phyloP scores from a whole-genome alignment of 306 rosid species.

The Inga leiocalycina region DNA sequence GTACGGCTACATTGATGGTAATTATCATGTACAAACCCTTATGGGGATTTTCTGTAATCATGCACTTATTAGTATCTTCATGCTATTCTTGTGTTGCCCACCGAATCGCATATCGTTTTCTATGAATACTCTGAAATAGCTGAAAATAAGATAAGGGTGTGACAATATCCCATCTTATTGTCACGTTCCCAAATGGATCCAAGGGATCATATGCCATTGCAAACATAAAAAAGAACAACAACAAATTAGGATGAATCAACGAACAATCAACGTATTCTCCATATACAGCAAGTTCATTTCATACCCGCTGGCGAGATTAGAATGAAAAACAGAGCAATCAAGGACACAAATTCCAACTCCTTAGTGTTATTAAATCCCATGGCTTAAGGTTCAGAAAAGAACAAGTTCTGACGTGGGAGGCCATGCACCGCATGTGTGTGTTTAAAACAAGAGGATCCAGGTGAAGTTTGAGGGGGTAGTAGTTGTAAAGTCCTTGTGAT shows the following conservation, averaged over 20 bases:
- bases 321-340: conserved; percentile 42
- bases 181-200: conserved; percentile 71
- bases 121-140: no score
- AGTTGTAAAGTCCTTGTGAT: conserved; percentile 44
- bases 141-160: no score
- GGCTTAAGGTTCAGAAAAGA: conserved; percentile 27
- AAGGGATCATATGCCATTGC: conserved; percentile 66
- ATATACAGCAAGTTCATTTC: not conserved
- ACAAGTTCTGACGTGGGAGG: conserved; percentile 27
- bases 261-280: not conserved
- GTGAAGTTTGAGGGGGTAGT: conserved; percentile 7
- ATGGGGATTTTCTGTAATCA: no score
- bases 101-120: no score
- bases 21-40: no score
- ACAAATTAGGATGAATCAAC: conserved; percentile 18
- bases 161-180: conserved; percentile 67
- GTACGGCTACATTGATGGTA: no score
- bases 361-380: conserved; percentile 36
- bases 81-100: no score
- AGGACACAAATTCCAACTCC: conserved; percentile 35
- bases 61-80: no score
- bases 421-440: conserved; percentile 17
- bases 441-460: conserved; percentile 26
- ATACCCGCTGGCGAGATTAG: conserved; percentile 53
- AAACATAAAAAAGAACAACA: conserved; percentile 14